phyloP scores from a whole-genome alignment of 2,329 filamentous ascomycete species.

The Periconia sp. region DNA sequence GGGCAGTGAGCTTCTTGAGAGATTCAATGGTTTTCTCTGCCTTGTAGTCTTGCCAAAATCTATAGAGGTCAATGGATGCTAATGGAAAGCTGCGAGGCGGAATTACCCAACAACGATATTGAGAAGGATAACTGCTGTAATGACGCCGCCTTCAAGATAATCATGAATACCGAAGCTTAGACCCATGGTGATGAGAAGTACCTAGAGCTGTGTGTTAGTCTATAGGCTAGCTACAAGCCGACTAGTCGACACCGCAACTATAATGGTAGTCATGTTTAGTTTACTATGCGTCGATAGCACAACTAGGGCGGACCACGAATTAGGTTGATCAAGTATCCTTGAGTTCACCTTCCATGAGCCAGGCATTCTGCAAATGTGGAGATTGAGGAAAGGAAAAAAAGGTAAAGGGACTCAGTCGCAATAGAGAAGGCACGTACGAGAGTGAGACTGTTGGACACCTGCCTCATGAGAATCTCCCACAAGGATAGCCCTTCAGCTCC shows the following conservation, averaged over 20 bases:
- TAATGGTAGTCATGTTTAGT: no score
- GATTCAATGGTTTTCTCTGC: constrained; percentile 51
- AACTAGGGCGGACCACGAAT: no score
- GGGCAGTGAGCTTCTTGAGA: constrained; percentile 48
- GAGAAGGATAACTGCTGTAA: constrained; percentile 68
- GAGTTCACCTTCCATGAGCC: no score
- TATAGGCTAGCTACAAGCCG: background rate
- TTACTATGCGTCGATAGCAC: no score
- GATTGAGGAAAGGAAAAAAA: no score
- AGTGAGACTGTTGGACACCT: constrained; percentile 78
- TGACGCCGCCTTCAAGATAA: constrained; percentile 68
- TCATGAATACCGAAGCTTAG: constrained; percentile 68
- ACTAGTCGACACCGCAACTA: no score
- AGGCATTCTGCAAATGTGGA: no score
- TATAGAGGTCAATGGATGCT: constrained; percentile 24
- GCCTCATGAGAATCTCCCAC: constrained; percentile 77
- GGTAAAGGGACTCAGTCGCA: no score
- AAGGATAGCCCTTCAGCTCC: constrained; percentile 73
- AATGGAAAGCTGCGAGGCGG: background rate
- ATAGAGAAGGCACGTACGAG: constrained; percentile 53
- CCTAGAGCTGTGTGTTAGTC: constrained; percentile 54
- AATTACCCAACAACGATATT: constrained; percentile 71
- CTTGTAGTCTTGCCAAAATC: constrained; percentile 57
- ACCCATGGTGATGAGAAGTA: constrained; percentile 77
- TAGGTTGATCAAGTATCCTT: no score